Evolutionary conservation across 352 stramenopile species (phyloP).

Genomic region (Phytophthora ohioensis): DNA sequence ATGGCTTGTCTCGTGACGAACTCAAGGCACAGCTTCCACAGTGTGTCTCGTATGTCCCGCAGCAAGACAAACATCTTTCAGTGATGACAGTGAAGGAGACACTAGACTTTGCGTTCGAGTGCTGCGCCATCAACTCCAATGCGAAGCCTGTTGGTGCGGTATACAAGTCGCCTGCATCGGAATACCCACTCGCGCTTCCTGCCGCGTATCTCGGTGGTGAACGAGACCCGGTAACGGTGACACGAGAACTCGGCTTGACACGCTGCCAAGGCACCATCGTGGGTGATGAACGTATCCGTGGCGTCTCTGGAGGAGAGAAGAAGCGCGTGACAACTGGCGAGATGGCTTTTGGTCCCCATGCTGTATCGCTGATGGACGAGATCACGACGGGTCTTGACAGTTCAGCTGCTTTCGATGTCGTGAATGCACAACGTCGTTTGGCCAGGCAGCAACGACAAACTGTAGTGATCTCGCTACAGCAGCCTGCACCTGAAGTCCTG

Average conservation of each 20-base stretch:
- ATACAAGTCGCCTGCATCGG: slow-evolving; percentile 32
- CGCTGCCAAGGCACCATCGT: slow-evolving; percentile 67
- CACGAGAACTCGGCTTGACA: slow-evolving; percentile 49
- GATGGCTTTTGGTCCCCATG: slow-evolving; percentile 81
- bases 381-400: slow-evolving; percentile 63
- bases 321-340: slow-evolving; percentile 92
- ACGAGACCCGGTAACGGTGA: slow-evolving; percentile 34
- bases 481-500: slow-evolving; percentile 92
- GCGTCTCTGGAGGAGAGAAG: slow-evolving; percentile 89
- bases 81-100: slow-evolving; percentile 94
- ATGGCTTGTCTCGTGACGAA: slow-evolving; percentile 41
- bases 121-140: slow-evolving; percentile 50
- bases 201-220: slow-evolving; percentile 50
- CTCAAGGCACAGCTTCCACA: slow-evolving; percentile 48
- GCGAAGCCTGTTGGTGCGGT: slow-evolving; percentile 25
- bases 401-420: slow-evolving; percentile 56
- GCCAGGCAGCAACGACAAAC: slow-evolving; percentile 55
- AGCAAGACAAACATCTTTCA: slow-evolving; percentile 84
- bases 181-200: slow-evolving; percentile 39
- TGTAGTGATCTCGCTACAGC: slow-evolving; percentile 79
- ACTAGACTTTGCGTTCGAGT: slow-evolving; percentile 92
- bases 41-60: slow-evolving; percentile 53
- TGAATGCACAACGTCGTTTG: slow-evolving; percentile 45
- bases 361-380: slow-evolving; percentile 57
- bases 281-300: slow-evolving; percentile 58